Base-by-base conservation (phyloP, 768 basidiomycete species). In the Lactifluus piperatus region DNA sequence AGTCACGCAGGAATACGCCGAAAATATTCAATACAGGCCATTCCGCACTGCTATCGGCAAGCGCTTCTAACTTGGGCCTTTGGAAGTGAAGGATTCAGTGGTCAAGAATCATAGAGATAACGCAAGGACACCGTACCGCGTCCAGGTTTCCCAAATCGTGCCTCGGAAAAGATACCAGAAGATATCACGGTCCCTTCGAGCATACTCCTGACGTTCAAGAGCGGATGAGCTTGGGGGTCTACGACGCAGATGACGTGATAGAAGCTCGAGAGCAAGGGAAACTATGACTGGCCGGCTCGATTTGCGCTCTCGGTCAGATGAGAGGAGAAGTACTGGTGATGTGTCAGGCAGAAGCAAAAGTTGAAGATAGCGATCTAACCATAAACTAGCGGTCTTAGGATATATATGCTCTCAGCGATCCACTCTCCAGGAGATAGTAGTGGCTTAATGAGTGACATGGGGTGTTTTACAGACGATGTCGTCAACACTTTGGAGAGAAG, bases 81-180 rank as follows among this genome's bases (percentile, higher is more conserved):
- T 18, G 41, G 32, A 34, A 45, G 41, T 8, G 11, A 39, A 24
- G 26, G 36, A 37, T 22, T 57, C 50, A 58, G 61, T n/a, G 56
- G 54, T 26, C 27, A 47, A n/a, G 5, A 39, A 24, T 45, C 16
- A 47, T 7, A 51, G 51, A 30, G 51, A 39, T 5, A 55, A 36
- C 11, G 52, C 44, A 63, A 53, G 11, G 26, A 41, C 11, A 27
- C 62, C 49, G 45, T 60, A 86, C 90, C 81, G 75, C 39, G 90
- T 91, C 73, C 83, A 91, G 10, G 78, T 75, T 58, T 83, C 75
- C 94, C 94, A 97, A 52, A 94, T 81, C 20, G 87, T 83, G 20
- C 92, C 93, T 43, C 91, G 84, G 61, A 95, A 72, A 45, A 94
- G 78, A 68, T 93, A 92, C 85, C 86, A 91, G 10, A 88, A 68